Evolutionary conservation across 441 rosid genomes (phyloP), one percentile per base, ranked within the genome.

Genomic region (Pelargonium australe): DNA sequence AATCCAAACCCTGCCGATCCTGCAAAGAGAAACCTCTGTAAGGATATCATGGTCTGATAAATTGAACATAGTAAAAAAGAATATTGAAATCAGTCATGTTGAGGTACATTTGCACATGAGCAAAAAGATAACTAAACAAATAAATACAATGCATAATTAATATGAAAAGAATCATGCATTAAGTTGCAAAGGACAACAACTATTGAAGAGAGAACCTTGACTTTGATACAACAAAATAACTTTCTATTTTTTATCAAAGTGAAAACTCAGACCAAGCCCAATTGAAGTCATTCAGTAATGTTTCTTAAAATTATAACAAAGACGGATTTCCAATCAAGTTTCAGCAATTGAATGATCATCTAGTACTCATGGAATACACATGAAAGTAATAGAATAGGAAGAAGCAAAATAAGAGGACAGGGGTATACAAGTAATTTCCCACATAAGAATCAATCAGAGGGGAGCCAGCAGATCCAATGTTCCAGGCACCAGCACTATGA

Each of bases 1-100:
- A 75, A 75, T 61, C 74, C 74, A 55, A 65, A 17, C 40, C 73
- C 78, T 55, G 63, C 19, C 9, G 78, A 66, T 57, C 78, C 78
- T 75, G 78, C 67, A 70, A 41, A 25, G 20, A 28, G 41, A 64
- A 17, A 28, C 63, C 16, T 69, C 23, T 13, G 31, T 60, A 60
- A 60, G 64, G 34, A 60, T 19, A 19, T 60, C 13, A 25, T 16
- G 13, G 64, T 60, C 31, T 25, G 34, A 0, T 60, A 60, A 60
- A 1, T 60, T 5, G 16, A 19, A 6, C 7, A 51, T n/a, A 51
- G 58, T 51, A 51, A 51, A 14, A 51, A 13, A 51, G 23, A 51
- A 51, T 16, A 51, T 51, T 51, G 16, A 51, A 51, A 53, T 4
- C 17, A 53, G 17, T 25, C 13, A 7, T 49, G 5, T 11, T n/a